Evolutionary conservation across 2,329 filamentous ascomycete species (phyloP).

Genomic region (Claviceps africana): DNA sequence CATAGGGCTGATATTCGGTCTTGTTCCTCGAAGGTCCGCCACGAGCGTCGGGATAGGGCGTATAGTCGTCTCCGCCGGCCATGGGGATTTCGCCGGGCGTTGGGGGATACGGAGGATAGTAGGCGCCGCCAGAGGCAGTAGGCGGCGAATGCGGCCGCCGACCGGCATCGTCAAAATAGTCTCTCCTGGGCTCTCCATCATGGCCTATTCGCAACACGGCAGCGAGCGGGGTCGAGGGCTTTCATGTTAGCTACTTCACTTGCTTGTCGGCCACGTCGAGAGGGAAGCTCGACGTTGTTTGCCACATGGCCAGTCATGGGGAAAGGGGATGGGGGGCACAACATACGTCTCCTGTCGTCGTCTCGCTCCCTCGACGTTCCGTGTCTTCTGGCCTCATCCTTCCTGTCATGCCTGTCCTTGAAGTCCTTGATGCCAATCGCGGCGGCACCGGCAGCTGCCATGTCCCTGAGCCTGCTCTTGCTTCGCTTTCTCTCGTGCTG

Average conservation of each 20-base stretch:
- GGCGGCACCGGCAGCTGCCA: slow-evolving; percentile 40
- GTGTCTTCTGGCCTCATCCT: slow-evolving; percentile 28
- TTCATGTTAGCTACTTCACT: background rate
- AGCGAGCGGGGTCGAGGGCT: background rate
- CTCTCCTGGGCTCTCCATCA: slow-evolving; percentile 21
- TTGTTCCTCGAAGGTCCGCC: slow-evolving; percentile 10
- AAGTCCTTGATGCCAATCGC: slow-evolving; percentile 50
- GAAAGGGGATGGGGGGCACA: background rate
- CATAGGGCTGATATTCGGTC: slow-evolving; percentile 26
- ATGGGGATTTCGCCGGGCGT: slow-evolving; percentile 12
- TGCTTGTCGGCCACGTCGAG: background rate
- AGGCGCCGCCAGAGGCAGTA: slow-evolving; percentile 37
- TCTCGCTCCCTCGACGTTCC: slow-evolving; percentile 21
- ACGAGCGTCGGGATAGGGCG: slow-evolving; percentile 16
- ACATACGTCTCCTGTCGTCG: slow-evolving; percentile 13
- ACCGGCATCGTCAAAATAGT: slow-evolving; percentile 23
- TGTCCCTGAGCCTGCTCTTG: slow-evolving; percentile 37
- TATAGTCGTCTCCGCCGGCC: slow-evolving; percentile 4
- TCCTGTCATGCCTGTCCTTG: slow-evolving; percentile 25
- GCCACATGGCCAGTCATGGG: background rate
- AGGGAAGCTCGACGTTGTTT: background rate
- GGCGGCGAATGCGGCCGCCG: slow-evolving; percentile 31
- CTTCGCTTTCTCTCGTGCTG: slow-evolving; percentile 32
- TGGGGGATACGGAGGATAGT: slow-evolving; percentile 28
- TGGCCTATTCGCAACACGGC: slow-evolving; percentile 14